Evolutionary conservation across 1,139 yeast genomes (phyloP), one percentile per base, ranked within the genome.

Genomic region (Pneumocystis carinii): DNA sequence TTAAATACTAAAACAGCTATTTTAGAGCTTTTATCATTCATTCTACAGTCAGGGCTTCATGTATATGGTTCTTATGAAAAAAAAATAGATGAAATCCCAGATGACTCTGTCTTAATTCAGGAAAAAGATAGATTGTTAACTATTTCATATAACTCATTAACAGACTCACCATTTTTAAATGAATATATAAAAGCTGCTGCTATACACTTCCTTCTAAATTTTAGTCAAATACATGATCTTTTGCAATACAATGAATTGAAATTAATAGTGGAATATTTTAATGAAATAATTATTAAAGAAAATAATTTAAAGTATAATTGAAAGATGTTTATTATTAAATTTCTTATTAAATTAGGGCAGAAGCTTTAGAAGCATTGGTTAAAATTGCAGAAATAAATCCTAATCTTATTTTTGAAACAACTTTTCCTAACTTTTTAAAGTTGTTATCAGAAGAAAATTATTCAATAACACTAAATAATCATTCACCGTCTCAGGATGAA

Each of bases 251-350:
- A 81, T 62, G 96, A 90, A 69, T 72, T 81, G 41, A 80, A 82
- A 29, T 74, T 87, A 63, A 75, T 88, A 8, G 81, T 86, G 39
- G 88, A 83, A 66, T 83, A 86, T 69, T 76, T 90, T 58, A 83
- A 83, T 41, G 89, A 84, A 59, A 79, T 84, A 29, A 75, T 87
- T 10, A 71, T 85, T n/a, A 74, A 76, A 7, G 76, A 74, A 39
- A 76, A 76, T 35, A 72, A 73, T 15, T 63, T 74, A 1, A 64
- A 65, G 62, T 64, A 27, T 39, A 8, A 19, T 24, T 27, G 12
- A 27, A 19, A 48, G 10, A 48, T 48, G 10, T 56, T 2, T 38
- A 39, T 42, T 59, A 10, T 42, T 39, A 27, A 59, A 4, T 59
- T 41, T 39, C 19, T 36, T 24, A 19, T 57, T 39, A 14, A 48